phyloP scores from a whole-genome alignment of 2,329 filamentous ascomycete genomes.

The Emydomyces testavorans region DNA sequence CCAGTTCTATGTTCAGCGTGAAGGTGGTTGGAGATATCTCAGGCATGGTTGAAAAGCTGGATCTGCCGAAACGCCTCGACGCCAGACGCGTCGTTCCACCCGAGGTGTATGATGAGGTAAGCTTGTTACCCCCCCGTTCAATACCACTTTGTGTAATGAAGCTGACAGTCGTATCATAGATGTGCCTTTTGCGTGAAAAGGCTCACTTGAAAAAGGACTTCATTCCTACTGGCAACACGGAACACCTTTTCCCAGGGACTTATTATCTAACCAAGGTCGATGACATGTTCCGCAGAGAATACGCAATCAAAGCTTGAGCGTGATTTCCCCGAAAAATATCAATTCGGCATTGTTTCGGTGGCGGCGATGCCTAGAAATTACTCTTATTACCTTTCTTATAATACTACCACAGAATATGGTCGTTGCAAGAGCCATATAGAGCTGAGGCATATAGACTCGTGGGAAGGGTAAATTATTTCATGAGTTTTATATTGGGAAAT shows the following conservation, averaged over 20 bases:
- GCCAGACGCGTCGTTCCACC: slow-evolving; percentile 56
- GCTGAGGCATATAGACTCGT: slow-evolving; percentile 10
- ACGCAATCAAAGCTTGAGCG: slow-evolving; percentile 52
- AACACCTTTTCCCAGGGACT: slow-evolving; percentile 53
- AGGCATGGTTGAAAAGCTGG: slow-evolving; percentile 53
- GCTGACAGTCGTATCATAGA: slow-evolving; percentile 36
- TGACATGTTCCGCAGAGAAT: slow-evolving; percentile 75
- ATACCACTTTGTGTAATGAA: neutral
- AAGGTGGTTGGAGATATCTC: slow-evolving; percentile 58
- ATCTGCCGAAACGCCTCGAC: slow-evolving; percentile 58
- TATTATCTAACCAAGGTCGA: slow-evolving; percentile 75
- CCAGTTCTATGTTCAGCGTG: slow-evolving; percentile 59
- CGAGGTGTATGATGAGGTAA: slow-evolving; percentile 61
- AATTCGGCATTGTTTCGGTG: neutral
- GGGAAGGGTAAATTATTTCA: slow-evolving; percentile 1
- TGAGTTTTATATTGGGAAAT: slow-evolving; percentile 1
- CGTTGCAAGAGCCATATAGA: neutral
- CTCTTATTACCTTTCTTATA: neutral
- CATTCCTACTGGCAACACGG: slow-evolving; percentile 53
- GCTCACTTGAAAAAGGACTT: slow-evolving; percentile 74
- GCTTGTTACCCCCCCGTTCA: slow-evolving; percentile 23
- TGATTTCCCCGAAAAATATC: slow-evolving; percentile 11
- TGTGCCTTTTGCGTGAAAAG: slow-evolving; percentile 71
- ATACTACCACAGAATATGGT: neutral
- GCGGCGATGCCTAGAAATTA: neutral